Evolutionary conservation across 2,329 filamentous ascomycete genomes (phyloP).

Genomic region (Colletotrichum horii): DNA sequence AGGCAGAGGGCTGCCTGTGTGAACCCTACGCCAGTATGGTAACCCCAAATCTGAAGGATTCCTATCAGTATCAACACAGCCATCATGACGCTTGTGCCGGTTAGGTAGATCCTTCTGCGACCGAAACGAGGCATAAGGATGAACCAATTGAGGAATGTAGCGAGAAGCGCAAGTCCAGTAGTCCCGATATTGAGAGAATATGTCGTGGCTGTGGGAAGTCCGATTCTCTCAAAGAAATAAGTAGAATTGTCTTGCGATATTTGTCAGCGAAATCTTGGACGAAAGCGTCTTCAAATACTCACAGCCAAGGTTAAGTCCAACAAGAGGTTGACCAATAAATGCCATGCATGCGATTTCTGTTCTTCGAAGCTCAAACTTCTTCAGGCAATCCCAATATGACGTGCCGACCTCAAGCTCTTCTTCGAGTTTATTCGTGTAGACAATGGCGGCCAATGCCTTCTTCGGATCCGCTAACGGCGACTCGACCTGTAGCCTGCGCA

Average conservation of each 20-base stretch:
- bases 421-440: constrained; percentile 43
- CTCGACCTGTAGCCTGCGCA: constrained; percentile 20
- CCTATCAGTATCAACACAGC: constrained; percentile 44
- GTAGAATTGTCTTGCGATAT: constrained; percentile 34
- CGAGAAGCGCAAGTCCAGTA: constrained; percentile 45
- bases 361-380: constrained; percentile 39
- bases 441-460: constrained; percentile 36
- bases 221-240: constrained; percentile 42
- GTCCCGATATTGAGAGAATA: constrained; percentile 43
- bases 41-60: constrained; percentile 32
- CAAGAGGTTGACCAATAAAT: constrained; percentile 30
- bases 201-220: constrained; percentile 32
- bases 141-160: constrained; percentile 50
- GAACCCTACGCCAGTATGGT: constrained; percentile 36
- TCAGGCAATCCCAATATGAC: constrained; percentile 45
- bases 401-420: constrained; percentile 34
- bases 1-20: constrained; percentile 34
- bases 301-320: constrained; percentile 34
- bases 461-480: constrained; percentile 39
- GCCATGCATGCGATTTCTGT: constrained; percentile 38
- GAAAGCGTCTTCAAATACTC: neutral
- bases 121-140: constrained; percentile 43
- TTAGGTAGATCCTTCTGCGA: constrained; percentile 49
- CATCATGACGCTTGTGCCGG: constrained; percentile 40
- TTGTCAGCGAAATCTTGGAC: neutral